Conservation (phyloP, 2,329 filamentous ascomycete species). For the Monosporascus sp. region DNA sequence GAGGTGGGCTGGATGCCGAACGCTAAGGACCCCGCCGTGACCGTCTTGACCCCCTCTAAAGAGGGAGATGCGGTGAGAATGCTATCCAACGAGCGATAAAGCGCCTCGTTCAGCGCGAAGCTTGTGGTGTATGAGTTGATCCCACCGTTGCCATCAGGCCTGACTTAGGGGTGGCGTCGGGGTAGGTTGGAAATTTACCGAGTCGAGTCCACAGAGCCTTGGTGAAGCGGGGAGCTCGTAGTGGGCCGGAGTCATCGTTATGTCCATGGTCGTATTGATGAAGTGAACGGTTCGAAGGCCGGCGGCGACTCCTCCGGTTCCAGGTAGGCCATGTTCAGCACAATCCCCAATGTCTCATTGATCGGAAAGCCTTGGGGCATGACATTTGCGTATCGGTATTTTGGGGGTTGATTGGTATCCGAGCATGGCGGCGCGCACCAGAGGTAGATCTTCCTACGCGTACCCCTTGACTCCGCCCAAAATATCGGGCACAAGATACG, state of each 20-base stretch:
- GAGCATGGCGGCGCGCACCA: background rate
- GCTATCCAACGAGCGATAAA: conserved; percentile 1
- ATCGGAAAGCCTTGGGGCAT: conserved; percentile 2
- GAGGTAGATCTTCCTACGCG: background rate
- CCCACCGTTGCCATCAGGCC: background rate
- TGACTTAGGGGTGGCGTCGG: background rate
- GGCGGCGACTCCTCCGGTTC: conserved; percentile 7
- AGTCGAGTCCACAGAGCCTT: background rate
- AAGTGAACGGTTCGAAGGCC: conserved; percentile 6
- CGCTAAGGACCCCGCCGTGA: conserved; percentile 1
- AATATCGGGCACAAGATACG: conserved; percentile 4
- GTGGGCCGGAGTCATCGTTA: background rate
- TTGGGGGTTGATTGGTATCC: conserved; percentile 3
- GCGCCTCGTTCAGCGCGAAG: conserved; percentile 1
- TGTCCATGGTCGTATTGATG: background rate
- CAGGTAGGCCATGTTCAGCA: conserved; percentile 5
- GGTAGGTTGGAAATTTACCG: conserved; percentile 1
- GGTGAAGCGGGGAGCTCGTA: background rate
- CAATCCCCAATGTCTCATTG: conserved; percentile 3
- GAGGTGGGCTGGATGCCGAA: conserved; percentile 6
- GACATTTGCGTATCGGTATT: conserved; percentile 9
- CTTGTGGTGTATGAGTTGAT: conserved; percentile 4
- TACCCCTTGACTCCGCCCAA: conserved; percentile 10
- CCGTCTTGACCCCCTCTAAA: background rate
- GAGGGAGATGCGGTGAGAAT: conserved; percentile 2